Evolutionary conservation across 176 grass and related monocot genomes (phyloP), one percentile per base, ranked within the genome.

Genomic region (Secale cereale): DNA sequence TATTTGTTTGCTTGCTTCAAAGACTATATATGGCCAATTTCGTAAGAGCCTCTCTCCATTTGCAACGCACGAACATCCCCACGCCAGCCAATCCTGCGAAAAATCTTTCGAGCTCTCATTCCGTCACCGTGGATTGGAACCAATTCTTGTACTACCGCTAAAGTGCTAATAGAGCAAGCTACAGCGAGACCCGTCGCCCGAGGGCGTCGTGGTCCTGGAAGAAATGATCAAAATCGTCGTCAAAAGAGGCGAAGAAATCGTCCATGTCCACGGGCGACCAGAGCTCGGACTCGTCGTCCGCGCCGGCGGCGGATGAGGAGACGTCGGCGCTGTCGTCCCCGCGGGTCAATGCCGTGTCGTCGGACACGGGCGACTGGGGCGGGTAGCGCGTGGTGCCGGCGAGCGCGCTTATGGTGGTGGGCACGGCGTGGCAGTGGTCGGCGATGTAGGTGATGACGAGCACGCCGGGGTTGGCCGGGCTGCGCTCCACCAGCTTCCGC

Each of bases 341-440:
- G 12, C n/a, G 57, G 41, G 64, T 61, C 48, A 52, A 0, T 0
- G 48, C 48, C 48, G 16, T 52, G 27, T 78, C 48, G 76, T 77
- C 79, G 16, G 85, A 62, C 16, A 6, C 56, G 10, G 70, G 40
- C 1, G 70, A 69, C 4, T 37, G 70, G 70, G 37, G 37, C 5
- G 12, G 13, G n/a, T 87, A 59, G 5, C 95, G 89, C n/a, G 89
- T 85, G 23, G 89, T 92, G 23, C 95, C 93, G 1, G 91, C 89
- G 40, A 93, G 83, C 11, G 91, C 71, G 81, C 89, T 93, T 40
- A 92, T 77, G 74, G 86, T 76, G 11, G 89, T 90, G 0, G 95
- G 95, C 20, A 93, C 89, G 0, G 93, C 85, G 82, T 98, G 95
- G 91, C 92, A 93, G 80, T 98, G 95, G 39, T 98, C 95, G 31